A percentile compares a stretch with the other conserved stretches of the same genome.
phyloP scores from a whole-genome alignment of 2,329 filamentous ascomycete species.

The Aureobasidium leucospermi region DNA sequence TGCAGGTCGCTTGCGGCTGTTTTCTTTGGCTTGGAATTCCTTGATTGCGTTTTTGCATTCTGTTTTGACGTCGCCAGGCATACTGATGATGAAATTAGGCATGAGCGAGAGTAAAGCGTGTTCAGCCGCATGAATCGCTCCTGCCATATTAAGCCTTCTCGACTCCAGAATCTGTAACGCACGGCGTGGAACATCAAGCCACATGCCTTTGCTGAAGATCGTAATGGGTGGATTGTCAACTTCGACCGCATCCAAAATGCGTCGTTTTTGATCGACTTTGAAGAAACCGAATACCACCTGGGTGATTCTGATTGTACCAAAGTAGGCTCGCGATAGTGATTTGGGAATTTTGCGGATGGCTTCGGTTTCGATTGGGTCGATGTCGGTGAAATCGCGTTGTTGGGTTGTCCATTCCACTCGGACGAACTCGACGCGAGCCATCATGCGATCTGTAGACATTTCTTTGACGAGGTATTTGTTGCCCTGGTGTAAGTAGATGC shows the following conservation, averaged over 20 bases:
- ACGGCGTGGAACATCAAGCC: conserved; percentile 78
- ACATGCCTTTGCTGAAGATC: conserved; percentile 80
- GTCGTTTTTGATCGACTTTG: conserved; percentile 80
- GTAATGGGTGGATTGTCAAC: conserved; percentile 91
- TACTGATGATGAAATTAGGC: conserved; percentile 82
- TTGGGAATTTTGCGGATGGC: conserved; percentile 65
- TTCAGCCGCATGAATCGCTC: conserved; percentile 88
- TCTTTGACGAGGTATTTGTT: conserved; percentile 86
- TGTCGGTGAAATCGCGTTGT: conserved; percentile 87
- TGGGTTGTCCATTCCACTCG: conserved; percentile 92
- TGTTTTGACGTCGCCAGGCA: conserved; percentile 85
- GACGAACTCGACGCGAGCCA: conserved; percentile 82
- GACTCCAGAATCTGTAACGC: conserved; percentile 73
- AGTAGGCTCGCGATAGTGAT: conserved; percentile 66
- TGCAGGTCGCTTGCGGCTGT: conserved; percentile 72
- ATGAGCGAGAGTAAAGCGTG: conserved; percentile 82
- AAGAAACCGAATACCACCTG: conserved; percentile 94
- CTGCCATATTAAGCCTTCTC: conserved; percentile 70
- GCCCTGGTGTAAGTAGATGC: conserved; percentile 96
- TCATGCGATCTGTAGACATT: conserved; percentile 68
- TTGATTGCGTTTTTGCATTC: conserved; percentile 89
- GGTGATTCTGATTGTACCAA: conserved; percentile 76
- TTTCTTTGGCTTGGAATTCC: conserved; percentile 69
- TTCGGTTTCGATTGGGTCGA: conserved; percentile 89
- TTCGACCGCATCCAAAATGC: conserved; percentile 83